Evolutionary conservation across 129 eudicot genomes (phyloP), one percentile per base, ranked within the genome.

Genomic region (Rutidosis leptorrhynchoides): DNA sequence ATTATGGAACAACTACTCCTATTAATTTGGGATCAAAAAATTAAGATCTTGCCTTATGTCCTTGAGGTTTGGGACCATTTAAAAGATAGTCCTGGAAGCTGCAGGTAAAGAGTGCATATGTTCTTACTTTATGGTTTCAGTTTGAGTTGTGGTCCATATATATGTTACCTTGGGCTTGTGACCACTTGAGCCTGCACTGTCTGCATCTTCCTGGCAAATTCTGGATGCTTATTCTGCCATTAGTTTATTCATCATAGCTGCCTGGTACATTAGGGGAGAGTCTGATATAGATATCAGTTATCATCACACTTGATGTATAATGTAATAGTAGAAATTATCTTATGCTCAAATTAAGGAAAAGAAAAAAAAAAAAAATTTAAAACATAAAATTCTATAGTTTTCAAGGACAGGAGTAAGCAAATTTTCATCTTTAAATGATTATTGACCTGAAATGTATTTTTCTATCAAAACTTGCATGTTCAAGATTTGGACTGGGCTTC

Each of bases 71-170:
- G 71, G 78, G 72, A 54, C 49, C 71, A 19, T 45, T 53, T 40
- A 24, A 63, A n/a, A 52, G 23, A 63, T 63, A 37, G 23, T 22
- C 46, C 29, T 19, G 9, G n/a, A 70, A 43, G 58, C 46, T 58
- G 58, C 20, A 7, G 42, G 35, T 68, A 54, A 52, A 54, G 48
- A 68, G 32, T 45, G 30, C 69, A 45, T 9, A 29, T 28, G n/a
- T n/a, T 59, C 67, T 10, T 56, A 5, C 66, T 46, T 42, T 74
- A 6, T 57, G 62, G 62, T 46, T 66, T 42, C 56, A 45, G 26
- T 67, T 65, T 65, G 35, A 26, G 37, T 57, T 57, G 79, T 65
- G 73, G 65, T 60, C 73, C 67, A 73, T 43, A 17, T 19, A 14
- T 65, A 25, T 52, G 55, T 23, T 25, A 60, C 15, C 12, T 20